Conservation (phyloP, 164 flowering plant species). For the Annona cherimola region DNA sequence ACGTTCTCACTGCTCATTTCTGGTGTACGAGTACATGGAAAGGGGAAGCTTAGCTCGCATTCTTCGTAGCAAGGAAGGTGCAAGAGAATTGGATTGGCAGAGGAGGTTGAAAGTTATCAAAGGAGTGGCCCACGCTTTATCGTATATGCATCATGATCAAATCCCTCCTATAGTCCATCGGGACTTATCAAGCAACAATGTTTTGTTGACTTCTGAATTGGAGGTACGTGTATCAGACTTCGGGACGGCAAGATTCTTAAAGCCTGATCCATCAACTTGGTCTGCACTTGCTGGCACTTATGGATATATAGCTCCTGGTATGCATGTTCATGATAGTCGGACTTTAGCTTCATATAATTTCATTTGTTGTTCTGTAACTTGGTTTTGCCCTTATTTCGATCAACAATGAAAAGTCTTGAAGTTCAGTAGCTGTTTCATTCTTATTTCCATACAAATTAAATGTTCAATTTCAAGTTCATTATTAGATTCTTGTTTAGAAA, state of each 20-base stretch:
- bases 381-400: no score
- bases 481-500: no score
- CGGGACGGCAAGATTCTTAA: slow-evolving; percentile 2
- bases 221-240: slow-evolving; percentile 7
- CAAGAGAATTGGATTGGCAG: background rate
- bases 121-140: background rate
- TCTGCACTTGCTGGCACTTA: slow-evolving; percentile 5
- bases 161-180: background rate
- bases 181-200: slow-evolving; percentile 4
- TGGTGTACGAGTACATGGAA: slow-evolving; percentile 54
- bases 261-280: slow-evolving; percentile 4
- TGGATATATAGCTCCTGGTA: slow-evolving; percentile 9
- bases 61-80: slow-evolving; percentile 25
- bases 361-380: no score
- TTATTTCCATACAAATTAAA: no score
- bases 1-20: slow-evolving; percentile 25
- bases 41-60: slow-evolving; percentile 46
- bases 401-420: no score
- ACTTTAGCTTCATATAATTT: no score
- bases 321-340: no score
- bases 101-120: slow-evolving; percentile 1
- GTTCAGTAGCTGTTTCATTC: no score
- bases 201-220: background rate
- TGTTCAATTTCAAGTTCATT: no score
- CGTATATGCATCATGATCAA: slow-evolving; percentile 6